phyloP scores from a whole-genome alignment of 345 rosid genomes.

The Tarenaya hassleriana region DNA sequence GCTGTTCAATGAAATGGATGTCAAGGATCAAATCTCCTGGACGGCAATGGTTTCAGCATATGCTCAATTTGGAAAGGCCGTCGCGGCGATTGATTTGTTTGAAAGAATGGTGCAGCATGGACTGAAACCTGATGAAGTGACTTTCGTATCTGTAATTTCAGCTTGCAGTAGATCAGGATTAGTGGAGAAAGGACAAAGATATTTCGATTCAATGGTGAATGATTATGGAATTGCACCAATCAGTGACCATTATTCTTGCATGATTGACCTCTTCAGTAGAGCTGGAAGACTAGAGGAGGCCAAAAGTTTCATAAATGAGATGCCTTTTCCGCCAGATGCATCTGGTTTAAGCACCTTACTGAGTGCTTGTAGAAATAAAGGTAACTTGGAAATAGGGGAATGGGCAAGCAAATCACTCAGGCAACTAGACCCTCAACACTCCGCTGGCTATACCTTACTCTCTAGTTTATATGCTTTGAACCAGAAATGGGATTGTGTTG shows the following conservation, averaged over 20 bases:
- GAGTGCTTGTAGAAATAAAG: slow-evolving; percentile 69
- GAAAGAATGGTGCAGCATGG: slow-evolving; percentile 64
- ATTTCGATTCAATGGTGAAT: slow-evolving; percentile 59
- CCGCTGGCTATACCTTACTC: slow-evolving; percentile 74
- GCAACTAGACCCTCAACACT: slow-evolving; percentile 66
- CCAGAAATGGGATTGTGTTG: slow-evolving; percentile 63
- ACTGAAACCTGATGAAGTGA: slow-evolving; percentile 80
- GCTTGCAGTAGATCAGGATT: slow-evolving; percentile 94
- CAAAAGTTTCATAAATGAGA: slow-evolving; percentile 48
- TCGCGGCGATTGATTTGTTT: slow-evolving; percentile 63
- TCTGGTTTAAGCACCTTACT: slow-evolving; percentile 84
- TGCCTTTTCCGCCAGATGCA: slow-evolving; percentile 79
- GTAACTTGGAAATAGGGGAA: slow-evolving; percentile 65
- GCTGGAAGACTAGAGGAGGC: slow-evolving; percentile 87
- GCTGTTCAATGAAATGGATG: slow-evolving; percentile 66
- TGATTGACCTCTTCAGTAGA: slow-evolving; percentile 87
- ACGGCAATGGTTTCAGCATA: slow-evolving; percentile 83
- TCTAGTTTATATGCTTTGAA: slow-evolving; percentile 68
- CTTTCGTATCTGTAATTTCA: slow-evolving; percentile 75
- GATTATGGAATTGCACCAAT: slow-evolving; percentile 52
- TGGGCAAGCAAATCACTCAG: slow-evolving; percentile 81
- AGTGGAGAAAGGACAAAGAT: slow-evolving; percentile 63
- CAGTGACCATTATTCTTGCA: slow-evolving; percentile 78
- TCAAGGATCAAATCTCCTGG: slow-evolving; percentile 84
- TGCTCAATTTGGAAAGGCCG: slow-evolving; percentile 83